phyloP scores from a whole-genome alignment of 2,329 filamentous ascomycete genomes.

The Cercospora janseana region DNA sequence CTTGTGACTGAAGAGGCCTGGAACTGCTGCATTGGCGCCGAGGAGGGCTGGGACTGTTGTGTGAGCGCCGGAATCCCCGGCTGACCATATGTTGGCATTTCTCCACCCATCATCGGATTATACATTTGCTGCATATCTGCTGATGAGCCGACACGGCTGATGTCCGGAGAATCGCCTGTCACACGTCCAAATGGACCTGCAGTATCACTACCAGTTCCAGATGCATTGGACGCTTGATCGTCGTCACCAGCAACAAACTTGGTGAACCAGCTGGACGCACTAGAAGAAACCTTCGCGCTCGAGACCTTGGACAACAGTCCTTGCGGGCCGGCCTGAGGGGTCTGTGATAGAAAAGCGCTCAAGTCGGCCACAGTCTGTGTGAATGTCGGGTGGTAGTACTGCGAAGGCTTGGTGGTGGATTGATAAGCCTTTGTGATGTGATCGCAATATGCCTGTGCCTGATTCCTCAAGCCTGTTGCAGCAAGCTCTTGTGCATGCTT shows the following conservation, averaged over 20 bases:
- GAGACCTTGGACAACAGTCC: conserved; percentile 94
- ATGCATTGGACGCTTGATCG: conserved; percentile 58
- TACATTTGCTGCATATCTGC: conserved; percentile 64
- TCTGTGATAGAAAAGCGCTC: conserved; percentile 75
- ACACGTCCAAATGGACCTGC: conserved; percentile 71
- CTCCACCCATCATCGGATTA: conserved; percentile 48
- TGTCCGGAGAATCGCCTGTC: conserved; percentile 56
- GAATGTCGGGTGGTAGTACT: conserved; percentile 77
- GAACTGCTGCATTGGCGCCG: conserved; percentile 26
- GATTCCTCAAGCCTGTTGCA: conserved; percentile 75
- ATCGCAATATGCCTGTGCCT: conserved; percentile 90
- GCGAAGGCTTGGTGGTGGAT: conserved; percentile 76
- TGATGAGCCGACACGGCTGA: conserved; percentile 60
- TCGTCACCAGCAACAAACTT: conserved; percentile 95
- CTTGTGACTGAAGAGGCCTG: conserved; percentile 27
- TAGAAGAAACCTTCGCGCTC: conserved; percentile 92
- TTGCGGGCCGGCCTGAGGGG: conserved; percentile 65
- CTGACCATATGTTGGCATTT: conserved; percentile 29
- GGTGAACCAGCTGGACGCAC: conserved; percentile 88
- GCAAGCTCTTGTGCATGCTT: conserved; percentile 81
- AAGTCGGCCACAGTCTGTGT: conserved; percentile 79
- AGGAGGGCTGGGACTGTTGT: conserved; percentile 21
- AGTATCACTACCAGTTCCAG: conserved; percentile 38
- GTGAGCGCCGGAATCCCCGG: conserved; percentile 19
- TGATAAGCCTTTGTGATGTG: conserved; percentile 72